phyloP scores from a whole-genome alignment of 495 filamentous ascomycete genomes.

The Aspergillus cavernicola region DNA sequence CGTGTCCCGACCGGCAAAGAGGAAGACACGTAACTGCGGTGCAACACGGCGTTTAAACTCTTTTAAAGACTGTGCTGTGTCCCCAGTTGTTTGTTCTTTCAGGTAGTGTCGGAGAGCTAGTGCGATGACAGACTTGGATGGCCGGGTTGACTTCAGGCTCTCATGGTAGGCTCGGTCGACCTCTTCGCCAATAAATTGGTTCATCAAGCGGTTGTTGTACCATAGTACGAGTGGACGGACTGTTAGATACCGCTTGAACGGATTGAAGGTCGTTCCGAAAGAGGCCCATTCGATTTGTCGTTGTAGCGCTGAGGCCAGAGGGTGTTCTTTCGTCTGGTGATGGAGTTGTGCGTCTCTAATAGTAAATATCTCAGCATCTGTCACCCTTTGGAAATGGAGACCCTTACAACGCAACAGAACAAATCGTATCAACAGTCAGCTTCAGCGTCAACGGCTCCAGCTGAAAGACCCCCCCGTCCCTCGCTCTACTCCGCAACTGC shows the following conservation, averaged over 20 bases:
- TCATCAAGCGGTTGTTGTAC: conserved; percentile 7
- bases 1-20: conserved; percentile 30
- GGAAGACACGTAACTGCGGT: conserved; percentile 12
- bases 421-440: conserved; percentile 3
- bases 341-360: background rate
- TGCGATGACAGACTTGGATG: conserved; percentile 4
- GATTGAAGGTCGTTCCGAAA: conserved; percentile 6
- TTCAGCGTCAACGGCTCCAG: conserved; percentile 1
- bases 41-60: background rate
- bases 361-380: background rate
- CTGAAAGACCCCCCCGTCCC: background rate
- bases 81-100: background rate
- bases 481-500: background rate
- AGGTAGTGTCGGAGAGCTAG: conserved; percentile 1
- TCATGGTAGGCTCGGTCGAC: background rate
- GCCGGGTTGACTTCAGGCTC: background rate
- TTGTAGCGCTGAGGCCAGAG: background rate
- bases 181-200: background rate
- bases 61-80: background rate
- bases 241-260: background rate
- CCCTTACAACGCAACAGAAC: conserved; percentile 1
- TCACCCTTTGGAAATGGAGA: background rate
- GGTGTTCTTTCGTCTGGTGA: conserved; percentile 2
- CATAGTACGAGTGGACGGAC: conserved; percentile 1
- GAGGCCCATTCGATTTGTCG: conserved; percentile 4